Conservation (phyloP, 148 eudicot genomes). For the Simmondsia chinensis region DNA sequence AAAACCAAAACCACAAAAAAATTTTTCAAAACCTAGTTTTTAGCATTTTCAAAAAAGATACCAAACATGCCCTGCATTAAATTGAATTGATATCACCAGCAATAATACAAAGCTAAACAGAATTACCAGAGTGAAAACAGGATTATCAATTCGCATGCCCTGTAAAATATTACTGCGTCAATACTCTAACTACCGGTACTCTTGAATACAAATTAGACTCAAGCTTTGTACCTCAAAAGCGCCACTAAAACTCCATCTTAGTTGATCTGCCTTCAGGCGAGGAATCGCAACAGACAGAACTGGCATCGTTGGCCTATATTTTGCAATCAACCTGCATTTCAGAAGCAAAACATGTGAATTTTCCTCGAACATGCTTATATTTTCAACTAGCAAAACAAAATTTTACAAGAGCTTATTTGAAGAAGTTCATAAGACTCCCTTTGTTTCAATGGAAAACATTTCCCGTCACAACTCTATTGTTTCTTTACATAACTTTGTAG, state of each 20-base stretch:
- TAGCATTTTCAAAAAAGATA: background rate
- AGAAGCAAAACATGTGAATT: conserved; percentile 5
- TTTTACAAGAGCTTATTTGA: too few relatives aligned
- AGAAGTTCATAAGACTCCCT: too few relatives aligned
- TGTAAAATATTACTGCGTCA: conserved; percentile 9
- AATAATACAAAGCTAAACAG: background rate
- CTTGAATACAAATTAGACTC: conserved; percentile 4
- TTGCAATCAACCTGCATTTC: conserved; percentile 77
- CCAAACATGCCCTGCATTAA: background rate
- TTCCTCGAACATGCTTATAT: too few relatives aligned
- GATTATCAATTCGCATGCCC: conserved; percentile 12
- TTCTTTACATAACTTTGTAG: too few relatives aligned
- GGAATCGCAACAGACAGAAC: conserved; percentile 92
- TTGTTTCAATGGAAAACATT: too few relatives aligned
- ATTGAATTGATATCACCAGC: background rate
- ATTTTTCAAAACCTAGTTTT: too few relatives aligned
- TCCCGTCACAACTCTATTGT: too few relatives aligned
- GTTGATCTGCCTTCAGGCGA: conserved; percentile 78
- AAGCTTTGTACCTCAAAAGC: conserved; percentile 79
- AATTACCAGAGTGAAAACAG: conserved; percentile 15
- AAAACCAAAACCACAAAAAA: too few relatives aligned
- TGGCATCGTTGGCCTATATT: conserved; percentile 95
- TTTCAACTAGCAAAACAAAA: too few relatives aligned
- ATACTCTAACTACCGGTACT: conserved; percentile 1
- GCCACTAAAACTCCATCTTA: conserved; percentile 82